Conservation (phyloP, 441 rosid species). For the Gossypium davidsonii region DNA sequence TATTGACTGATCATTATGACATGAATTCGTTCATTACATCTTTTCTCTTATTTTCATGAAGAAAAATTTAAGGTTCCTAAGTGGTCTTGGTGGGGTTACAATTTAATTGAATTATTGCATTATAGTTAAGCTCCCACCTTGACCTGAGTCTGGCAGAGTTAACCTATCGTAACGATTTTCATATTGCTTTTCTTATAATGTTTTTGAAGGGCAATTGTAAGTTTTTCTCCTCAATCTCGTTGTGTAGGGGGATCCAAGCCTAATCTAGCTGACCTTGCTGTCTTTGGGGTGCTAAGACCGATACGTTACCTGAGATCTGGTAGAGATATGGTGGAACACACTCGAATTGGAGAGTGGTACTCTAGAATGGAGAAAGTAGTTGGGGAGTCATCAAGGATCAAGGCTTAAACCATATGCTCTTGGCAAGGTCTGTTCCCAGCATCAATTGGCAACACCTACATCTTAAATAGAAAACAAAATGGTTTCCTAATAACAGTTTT, state of each 20-base stretch:
- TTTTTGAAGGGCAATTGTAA: neutral
- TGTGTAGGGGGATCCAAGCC: slow-evolving; percentile 37
- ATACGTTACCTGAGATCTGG: slow-evolving; percentile 40
- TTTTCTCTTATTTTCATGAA: neutral
- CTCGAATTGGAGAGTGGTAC: slow-evolving; percentile 43
- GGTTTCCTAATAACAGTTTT: neutral
- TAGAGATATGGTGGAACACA: slow-evolving; percentile 43
- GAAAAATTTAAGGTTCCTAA: neutral
- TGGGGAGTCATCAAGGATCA: slow-evolving; percentile 40
- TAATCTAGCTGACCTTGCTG: slow-evolving; percentile 41
- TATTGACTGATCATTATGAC: neutral
- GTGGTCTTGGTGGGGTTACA: neutral
- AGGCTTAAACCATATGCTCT: slow-evolving; percentile 13
- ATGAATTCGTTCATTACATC: neutral
- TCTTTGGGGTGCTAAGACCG: slow-evolving; percentile 39
- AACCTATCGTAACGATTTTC: neutral
- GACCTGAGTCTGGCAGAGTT: neutral
- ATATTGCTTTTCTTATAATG: neutral
- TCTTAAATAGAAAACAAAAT: neutral
- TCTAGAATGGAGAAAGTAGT: slow-evolving; percentile 34
- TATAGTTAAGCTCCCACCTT: neutral
- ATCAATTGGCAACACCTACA: neutral
- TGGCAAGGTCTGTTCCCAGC: neutral
- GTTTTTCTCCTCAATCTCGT: neutral
- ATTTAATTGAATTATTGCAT: neutral